Conservation (phyloP, 2,329 filamentous ascomycete species). For the Phialophora macrospora region DNA sequence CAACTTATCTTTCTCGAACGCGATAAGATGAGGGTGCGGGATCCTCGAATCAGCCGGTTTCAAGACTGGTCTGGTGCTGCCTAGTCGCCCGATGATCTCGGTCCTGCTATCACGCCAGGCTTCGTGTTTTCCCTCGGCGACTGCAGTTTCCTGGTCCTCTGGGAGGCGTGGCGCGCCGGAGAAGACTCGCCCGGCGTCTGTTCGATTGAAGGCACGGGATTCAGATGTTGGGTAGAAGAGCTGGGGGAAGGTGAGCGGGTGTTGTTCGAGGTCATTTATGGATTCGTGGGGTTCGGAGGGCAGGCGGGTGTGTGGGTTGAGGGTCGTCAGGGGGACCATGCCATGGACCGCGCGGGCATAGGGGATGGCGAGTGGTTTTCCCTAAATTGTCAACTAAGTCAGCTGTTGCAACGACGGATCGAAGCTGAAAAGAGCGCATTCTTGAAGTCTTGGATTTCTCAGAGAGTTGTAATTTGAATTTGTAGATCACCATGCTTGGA, state of each 20-base stretch:
- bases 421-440: not conserved
- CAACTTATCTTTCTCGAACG: conserved; percentile 53
- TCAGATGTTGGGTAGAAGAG: conserved; percentile 68
- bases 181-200: conserved; percentile 68
- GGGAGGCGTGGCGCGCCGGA: conserved; percentile 50
- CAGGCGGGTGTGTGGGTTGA: conserved; percentile 46
- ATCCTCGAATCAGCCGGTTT: conserved; percentile 68
- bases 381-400: conserved; percentile 56
- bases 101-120: conserved; percentile 42
- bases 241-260: conserved; percentile 59
- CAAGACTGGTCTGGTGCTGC: conserved; percentile 55
- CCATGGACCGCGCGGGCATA: conserved; percentile 76
- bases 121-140: conserved; percentile 39
- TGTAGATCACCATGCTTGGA: conserved; percentile 69
- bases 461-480: conserved; percentile 80
- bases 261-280: conserved; percentile 68
- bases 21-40: conserved; percentile 65
- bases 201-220: conserved; percentile 67
- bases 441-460: conserved; percentile 49
- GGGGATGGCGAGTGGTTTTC: conserved; percentile 73
- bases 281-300: conserved; percentile 58
- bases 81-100: conserved; percentile 51
- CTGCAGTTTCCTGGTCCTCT: conserved; percentile 45
- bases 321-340: conserved; percentile 77
- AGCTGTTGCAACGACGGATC: not conserved